Conservation (phyloP, 306 rosid genomes). For the Comarum palustre region DNA sequence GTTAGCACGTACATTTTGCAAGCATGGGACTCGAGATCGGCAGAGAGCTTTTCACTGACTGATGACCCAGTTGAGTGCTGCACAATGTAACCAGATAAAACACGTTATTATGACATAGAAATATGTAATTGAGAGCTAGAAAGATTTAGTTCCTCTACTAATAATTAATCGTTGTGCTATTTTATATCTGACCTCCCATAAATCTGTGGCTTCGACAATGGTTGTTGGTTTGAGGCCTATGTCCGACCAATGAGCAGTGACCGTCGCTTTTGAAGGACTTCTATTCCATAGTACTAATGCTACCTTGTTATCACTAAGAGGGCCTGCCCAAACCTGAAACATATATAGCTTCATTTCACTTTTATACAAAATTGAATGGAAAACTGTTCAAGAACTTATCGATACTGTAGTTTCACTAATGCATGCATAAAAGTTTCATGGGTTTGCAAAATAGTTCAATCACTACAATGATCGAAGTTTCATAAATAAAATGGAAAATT, state of each 20-base stretch:
- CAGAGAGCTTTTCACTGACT: constrained; percentile 34
- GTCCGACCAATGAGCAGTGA: constrained; percentile 63
- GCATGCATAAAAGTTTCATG: no score
- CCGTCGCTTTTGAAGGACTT: constrained; percentile 42
- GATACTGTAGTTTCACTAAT: no score
- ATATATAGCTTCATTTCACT: no score
- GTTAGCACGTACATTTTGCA: constrained; percentile 66
- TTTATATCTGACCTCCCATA: constrained; percentile 61
- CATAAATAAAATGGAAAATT: no score
- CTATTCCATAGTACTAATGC: constrained; percentile 66
- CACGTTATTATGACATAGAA: not conserved
- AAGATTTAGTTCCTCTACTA: not conserved
- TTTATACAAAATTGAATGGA: no score
- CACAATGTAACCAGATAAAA: constrained; percentile 16
- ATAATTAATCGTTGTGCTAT: not conserved
- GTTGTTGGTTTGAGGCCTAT: constrained; percentile 43
- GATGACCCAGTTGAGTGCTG: constrained; percentile 58
- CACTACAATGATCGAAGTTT: no score
- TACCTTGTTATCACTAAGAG: constrained; percentile 47
- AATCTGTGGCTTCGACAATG: constrained; percentile 45
- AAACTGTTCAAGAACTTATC: no score
- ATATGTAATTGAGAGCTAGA: not conserved
- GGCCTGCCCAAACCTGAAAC: constrained; percentile 71
- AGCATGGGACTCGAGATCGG: constrained; percentile 53
- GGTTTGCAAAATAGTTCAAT: no score